Evolutionary conservation across 139 green algal genomes (phyloP), one percentile per base, ranked within the genome.

Genomic region (Edaphochlamys debaryana): DNA sequence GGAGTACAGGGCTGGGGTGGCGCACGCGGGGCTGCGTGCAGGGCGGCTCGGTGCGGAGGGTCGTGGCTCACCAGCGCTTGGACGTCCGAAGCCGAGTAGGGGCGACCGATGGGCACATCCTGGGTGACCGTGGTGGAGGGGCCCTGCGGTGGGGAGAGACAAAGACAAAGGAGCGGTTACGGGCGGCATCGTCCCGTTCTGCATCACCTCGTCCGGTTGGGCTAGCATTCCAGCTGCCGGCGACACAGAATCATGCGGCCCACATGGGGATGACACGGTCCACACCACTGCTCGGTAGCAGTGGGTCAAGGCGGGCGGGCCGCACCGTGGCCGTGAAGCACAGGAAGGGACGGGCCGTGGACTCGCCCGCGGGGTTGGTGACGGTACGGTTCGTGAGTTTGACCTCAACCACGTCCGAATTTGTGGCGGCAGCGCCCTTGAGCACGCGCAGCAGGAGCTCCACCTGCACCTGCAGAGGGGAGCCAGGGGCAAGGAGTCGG

Each of bases 21-120:
- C n/a, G n/a, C n/a, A n/a, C n/a, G n/a, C n/a, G n/a, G n/a, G n/a
- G n/a, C n/a, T n/a, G n/a, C n/a, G n/a, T n/a, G n/a, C n/a, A n/a
- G n/a, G n/a, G n/a, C n/a, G n/a, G n/a, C n/a, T n/a, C n/a, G n/a
- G n/a, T n/a, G n/a, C n/a, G n/a, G n/a, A n/a, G n/a, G n/a, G n/a
- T n/a, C n/a, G n/a, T n/a, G n/a, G 11, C 45, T 9, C 13, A 54
- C 81, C 73, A 98, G 75, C 5, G 77, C 54, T 41, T 93, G 86
- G 32, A 97, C 87, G 42, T 94, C 87, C 45, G 54, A 45, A 0
- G 87, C n/a, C 15, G 58, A 76, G 68, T 87, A 91, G 54, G 93
- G 93, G 68, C 88, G 87, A 84, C 80, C 88, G 77, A 97, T 93
- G 63, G 94, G 93, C 50, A 96, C 84, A 56, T 96, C 94, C 79